Conservation (phyloP, 2,329 filamentous ascomycete species). For the Apiospora pterosperma region DNA sequence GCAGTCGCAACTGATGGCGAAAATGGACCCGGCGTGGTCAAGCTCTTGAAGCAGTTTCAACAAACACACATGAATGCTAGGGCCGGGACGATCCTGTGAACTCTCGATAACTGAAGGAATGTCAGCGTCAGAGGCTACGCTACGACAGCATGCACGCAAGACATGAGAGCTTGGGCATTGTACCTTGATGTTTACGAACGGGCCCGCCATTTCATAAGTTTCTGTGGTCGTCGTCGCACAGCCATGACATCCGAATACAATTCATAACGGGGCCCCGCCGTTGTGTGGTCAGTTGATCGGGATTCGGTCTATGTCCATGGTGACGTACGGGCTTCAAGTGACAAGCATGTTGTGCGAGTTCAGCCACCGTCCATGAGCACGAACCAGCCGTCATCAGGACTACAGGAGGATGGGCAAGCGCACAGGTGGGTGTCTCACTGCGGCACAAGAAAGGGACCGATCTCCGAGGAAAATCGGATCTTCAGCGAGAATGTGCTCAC, state of each 20-base stretch:
- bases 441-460: neutral
- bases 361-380: neutral
- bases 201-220: neutral
- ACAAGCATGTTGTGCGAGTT: neutral
- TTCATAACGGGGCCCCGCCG: neutral
- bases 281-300: neutral
- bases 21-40: constrained; percentile 52
- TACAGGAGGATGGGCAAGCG: neutral
- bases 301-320: neutral
- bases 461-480: neutral
- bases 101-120: neutral
- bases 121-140: neutral
- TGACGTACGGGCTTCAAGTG: neutral
- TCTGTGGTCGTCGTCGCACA: neutral
- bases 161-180: neutral
- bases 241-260: neutral
- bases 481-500: neutral
- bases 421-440: neutral
- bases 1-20: constrained; percentile 38
- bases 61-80: constrained; percentile 33
- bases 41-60: constrained; percentile 56
- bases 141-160: neutral
- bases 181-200: neutral
- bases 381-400: neutral
- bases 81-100: neutral